These are phyloP conservation scores for Prunus salicina DNA, from an alignment of 306 rosid species.

Conservation along the genomic window DNA sequence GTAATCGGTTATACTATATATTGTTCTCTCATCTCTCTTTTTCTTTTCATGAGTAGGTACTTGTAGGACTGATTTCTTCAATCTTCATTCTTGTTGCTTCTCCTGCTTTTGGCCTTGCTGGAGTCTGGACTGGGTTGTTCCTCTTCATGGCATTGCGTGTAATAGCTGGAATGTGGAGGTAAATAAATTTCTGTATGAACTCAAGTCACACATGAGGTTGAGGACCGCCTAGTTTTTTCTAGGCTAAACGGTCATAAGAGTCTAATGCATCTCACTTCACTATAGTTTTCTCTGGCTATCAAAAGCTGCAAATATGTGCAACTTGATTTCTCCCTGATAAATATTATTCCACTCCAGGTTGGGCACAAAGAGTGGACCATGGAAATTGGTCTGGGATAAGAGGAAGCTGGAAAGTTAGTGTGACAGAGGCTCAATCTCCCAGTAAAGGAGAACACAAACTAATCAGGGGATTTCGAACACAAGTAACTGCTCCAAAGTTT, in stretches of 20 bases:
- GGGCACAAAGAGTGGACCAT: constrained; percentile 77
- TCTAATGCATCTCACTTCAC: neutral
- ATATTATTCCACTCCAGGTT: constrained; percentile 40
- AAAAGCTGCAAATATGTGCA: neutral
- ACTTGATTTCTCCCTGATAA: neutral
- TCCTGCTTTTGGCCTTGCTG: constrained; percentile 78
- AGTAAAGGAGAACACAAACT: neutral
- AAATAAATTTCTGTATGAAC: constrained; percentile 12
- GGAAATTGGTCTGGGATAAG: constrained; percentile 62
- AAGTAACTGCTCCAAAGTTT: constrained; percentile 14
- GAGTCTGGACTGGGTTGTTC: constrained; percentile 87
- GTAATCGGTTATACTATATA: constrained; percentile 7
- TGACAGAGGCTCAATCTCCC: constrained; percentile 1
- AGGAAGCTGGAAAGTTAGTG: constrained; percentile 43
- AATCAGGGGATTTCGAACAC: neutral
- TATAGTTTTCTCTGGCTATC: neutral
- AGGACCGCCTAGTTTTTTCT: neutral
- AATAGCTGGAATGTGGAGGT: constrained; percentile 85
- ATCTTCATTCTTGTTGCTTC: constrained; percentile 59
- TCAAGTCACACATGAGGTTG: neutral
- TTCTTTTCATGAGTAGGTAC: constrained; percentile 43
- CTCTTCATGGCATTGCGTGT: constrained; percentile 89
- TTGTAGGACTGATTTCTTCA: constrained; percentile 66
- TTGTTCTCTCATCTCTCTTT: constrained; percentile 12
- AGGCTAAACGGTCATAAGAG: neutral